A percentile compares a stretch with the other conserved stretches of the same genome.
Evolutionary conservation across 345 rosid genomes (phyloP).

Genomic region (Bruguiera parviflora): DNA sequence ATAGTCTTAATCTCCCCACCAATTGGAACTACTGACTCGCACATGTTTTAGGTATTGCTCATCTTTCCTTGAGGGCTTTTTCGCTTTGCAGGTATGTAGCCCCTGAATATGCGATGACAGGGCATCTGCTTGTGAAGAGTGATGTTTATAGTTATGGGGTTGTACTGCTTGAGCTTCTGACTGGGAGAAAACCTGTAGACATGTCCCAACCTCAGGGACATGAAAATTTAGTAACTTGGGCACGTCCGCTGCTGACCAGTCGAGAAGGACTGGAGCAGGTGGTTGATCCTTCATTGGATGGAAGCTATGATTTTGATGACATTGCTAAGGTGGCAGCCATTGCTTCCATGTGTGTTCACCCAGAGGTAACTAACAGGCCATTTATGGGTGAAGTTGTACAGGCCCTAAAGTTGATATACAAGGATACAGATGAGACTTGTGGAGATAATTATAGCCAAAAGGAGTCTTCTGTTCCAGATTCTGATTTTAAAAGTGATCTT

Average conservation of each 20-base stretch:
- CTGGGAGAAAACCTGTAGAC: constrained; percentile 97
- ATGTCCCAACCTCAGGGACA: constrained; percentile 98
- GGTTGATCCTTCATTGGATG: constrained; percentile 77
- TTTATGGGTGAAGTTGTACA: constrained; percentile 99
- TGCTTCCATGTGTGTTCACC: constrained; percentile 97
- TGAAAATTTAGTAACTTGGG: constrained; percentile 97
- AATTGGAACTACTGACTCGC: no score
- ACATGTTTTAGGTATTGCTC: no score
- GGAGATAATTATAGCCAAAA: constrained; percentile 80
- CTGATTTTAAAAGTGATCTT: constrained; percentile 73
- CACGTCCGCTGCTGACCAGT: constrained; percentile 75
- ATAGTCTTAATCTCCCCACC: neutral
- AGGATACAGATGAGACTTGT: constrained; percentile 72
- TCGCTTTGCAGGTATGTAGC: constrained; percentile 80
- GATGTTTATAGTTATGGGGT: constrained; percentile 99
- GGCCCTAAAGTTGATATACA: constrained; percentile 92
- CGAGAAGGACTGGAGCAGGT: constrained; percentile 85
- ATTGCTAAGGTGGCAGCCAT: constrained; percentile 98
- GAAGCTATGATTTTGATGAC: constrained; percentile 76
- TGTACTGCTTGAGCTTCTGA: constrained; percentile 94
- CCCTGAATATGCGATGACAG: constrained; percentile 99
- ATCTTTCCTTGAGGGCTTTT: neutral
- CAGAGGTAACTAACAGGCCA: constrained; percentile 88
- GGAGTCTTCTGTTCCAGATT: constrained; percentile 78
- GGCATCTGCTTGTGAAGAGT: constrained; percentile 96